phyloP scores from a whole-genome alignment of 768 basidiomycete species.

The Neoboletus magnificus region DNA sequence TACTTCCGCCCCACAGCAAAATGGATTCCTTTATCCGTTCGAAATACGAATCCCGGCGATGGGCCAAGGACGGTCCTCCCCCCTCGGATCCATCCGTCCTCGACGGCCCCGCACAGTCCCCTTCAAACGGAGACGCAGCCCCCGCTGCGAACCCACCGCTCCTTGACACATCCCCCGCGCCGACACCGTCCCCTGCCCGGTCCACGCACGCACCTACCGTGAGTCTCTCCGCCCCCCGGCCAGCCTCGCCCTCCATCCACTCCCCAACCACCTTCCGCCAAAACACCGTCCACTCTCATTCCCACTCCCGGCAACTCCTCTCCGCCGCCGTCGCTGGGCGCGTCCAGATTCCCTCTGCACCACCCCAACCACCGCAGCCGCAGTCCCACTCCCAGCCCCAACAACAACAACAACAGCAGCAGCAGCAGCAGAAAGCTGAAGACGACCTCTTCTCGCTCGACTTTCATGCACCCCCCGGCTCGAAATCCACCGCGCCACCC shows the following conservation, averaged over 20 bases:
- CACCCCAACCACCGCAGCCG: not conserved
- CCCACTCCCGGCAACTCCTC: slow-evolving; percentile 30
- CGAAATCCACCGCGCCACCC: slow-evolving; percentile 18
- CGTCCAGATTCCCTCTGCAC: slow-evolving; percentile 7
- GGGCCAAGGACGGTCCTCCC: slow-evolving; percentile 88
- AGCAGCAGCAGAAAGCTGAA: slow-evolving; percentile 28
- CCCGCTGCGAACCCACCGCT: not conserved
- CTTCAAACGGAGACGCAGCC: slow-evolving; percentile 6
- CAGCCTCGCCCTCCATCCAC: slow-evolving; percentile 29
- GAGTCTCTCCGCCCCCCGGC: slow-evolving; percentile 25
- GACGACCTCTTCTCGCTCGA: slow-evolving; percentile 84
- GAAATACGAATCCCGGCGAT: slow-evolving; percentile 91
- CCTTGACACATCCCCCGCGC: slow-evolving; percentile 5
- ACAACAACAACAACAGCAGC: not conserved
- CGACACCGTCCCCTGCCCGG: not conserved
- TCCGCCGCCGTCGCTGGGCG: slow-evolving; percentile 39
- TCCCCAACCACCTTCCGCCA: slow-evolving; percentile 23
- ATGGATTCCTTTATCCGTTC: slow-evolving; percentile 97
- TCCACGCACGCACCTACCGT: slow-evolving; percentile 10
- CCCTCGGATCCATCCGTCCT: slow-evolving; percentile 80
- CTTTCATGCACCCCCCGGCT: slow-evolving; percentile 60
- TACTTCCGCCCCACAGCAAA: slow-evolving; percentile 54
- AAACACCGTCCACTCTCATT: slow-evolving; percentile 4
- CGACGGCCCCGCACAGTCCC: slow-evolving; percentile 39
- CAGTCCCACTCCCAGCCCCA: not conserved